phyloP scores from a whole-genome alignment of 1,284 basidiomycete species.

The Schizophyllum amplum region DNA sequence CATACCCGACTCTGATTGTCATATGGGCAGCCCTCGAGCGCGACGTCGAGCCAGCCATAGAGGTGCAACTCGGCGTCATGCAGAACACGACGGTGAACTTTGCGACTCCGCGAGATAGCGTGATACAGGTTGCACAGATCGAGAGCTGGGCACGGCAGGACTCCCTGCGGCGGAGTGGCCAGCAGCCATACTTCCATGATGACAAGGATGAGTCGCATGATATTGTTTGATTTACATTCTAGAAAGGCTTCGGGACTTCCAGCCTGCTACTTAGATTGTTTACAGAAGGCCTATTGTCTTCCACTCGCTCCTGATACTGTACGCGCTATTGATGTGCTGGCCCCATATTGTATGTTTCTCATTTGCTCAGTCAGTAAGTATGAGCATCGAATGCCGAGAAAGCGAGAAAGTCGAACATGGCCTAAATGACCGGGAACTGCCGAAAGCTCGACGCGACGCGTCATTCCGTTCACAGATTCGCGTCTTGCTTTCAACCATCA shows the following conservation, averaged over 20 bases:
- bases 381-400: too few relatives aligned
- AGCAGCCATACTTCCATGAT: background rate
- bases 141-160: background rate
- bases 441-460: background rate
- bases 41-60: background rate
- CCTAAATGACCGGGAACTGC: background rate
- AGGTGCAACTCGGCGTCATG: background rate
- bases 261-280: too few relatives aligned
- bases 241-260: background rate
- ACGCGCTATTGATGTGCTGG: background rate
- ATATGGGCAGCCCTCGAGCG: slow-evolving; percentile 7
- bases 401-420: background rate
- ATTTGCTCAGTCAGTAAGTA: background rate
- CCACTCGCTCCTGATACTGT: too few relatives aligned
- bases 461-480: background rate
- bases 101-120: background rate
- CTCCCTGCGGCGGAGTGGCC: background rate
- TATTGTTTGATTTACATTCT: background rate
- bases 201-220: background rate
- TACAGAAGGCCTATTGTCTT: too few relatives aligned
- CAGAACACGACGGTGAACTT: background rate
- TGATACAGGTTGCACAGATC: background rate
- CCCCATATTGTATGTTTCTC: background rate
- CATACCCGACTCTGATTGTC: slow-evolving; percentile 12
- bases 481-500: background rate